A percentile compares a stretch with the other conserved stretches of the same genome.
These are phyloP conservation scores for Elongisporangium senticosum DNA, from an alignment of 352 stramenopile genomes.

Conservation along the genomic window DNA sequence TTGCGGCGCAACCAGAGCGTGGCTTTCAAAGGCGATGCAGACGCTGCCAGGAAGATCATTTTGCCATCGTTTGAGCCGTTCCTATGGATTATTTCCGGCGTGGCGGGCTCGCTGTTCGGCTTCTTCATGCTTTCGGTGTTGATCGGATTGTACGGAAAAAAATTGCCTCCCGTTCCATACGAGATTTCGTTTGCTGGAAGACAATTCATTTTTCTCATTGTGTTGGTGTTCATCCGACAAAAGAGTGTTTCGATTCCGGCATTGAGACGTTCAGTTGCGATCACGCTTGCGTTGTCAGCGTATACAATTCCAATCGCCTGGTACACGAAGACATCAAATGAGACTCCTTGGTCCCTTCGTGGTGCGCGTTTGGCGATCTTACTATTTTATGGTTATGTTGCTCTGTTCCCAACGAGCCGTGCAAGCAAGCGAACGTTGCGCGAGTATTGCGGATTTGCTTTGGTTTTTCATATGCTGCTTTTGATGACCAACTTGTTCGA, in stretches of 20 bases:
- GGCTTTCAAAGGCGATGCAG: conserved; percentile 14
- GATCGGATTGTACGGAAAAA: conserved; percentile 7
- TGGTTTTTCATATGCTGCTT: conserved; percentile 33
- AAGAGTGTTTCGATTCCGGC: conserved; percentile 34
- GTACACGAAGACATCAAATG: conserved; percentile 16
- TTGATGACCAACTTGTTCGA: conserved; percentile 27
- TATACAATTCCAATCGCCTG: conserved; percentile 28
- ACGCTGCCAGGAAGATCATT: conserved; percentile 28
- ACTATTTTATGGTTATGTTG: conserved; percentile 34
- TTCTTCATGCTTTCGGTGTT: conserved; percentile 13
- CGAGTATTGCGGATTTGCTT: conserved; percentile 52
- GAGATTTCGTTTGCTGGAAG: conserved; percentile 23
- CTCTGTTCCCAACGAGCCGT: conserved; percentile 27
- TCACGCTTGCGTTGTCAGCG: conserved; percentile 18
- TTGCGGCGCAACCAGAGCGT: conserved; percentile 16
- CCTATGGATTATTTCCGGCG: conserved; percentile 26
- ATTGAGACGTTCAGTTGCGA: conserved; percentile 19
- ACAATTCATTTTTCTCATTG: conserved; percentile 33
- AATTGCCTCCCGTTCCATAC: conserved; percentile 1
- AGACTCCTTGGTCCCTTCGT: conserved; percentile 5
- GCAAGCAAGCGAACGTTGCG: conserved; percentile 43
- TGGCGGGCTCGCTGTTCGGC: conserved; percentile 5
- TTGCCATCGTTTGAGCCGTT: conserved; percentile 39
- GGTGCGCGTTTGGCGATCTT: conserved; percentile 12
- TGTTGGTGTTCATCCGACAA: conserved; percentile 35